These are phyloP conservation scores for Mycena olivaceomarginata DNA, from an alignment of 768 basidiomycete species.

Conservation along the genomic window DNA sequence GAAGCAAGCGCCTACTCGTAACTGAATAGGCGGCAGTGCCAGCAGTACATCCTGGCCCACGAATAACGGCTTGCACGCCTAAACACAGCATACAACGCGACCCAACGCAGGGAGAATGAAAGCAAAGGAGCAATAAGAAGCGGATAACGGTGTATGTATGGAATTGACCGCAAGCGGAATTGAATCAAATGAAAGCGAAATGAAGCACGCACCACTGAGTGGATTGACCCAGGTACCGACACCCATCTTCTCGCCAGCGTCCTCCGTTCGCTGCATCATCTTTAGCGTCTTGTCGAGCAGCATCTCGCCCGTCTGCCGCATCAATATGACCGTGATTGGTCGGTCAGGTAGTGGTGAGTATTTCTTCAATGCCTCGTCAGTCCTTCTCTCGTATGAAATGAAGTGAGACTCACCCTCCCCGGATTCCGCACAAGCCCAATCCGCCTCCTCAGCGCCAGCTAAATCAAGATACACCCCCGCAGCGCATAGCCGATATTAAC, in stretches of 20 bases:
- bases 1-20: too few species aligned
- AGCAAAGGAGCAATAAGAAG: too few species aligned
- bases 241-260: constrained; percentile 77
- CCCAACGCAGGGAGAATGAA: too few species aligned
- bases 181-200: not conserved
- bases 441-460: constrained; percentile 95
- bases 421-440: constrained; percentile 94
- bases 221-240: constrained; percentile 97
- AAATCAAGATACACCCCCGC: constrained; percentile 73
- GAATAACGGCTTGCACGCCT: too few species aligned
- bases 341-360: too few species aligned
- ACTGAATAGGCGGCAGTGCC: too few species aligned
- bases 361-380: too few species aligned
- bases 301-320: constrained; percentile 95
- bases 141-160: too few species aligned
- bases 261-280: constrained; percentile 70
- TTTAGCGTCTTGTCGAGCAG: constrained; percentile 85
- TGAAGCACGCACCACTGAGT: constrained; percentile 83
- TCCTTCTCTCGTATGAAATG: not conserved
- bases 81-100: too few species aligned
- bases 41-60: too few species aligned
- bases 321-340: not conserved
- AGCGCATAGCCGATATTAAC: too few species aligned
- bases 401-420: constrained; percentile 6
- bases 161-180: not conserved